Base-by-base conservation (phyloP, 2,329 filamentous ascomycete species). In the Fusarium xyrophilum region DNA sequence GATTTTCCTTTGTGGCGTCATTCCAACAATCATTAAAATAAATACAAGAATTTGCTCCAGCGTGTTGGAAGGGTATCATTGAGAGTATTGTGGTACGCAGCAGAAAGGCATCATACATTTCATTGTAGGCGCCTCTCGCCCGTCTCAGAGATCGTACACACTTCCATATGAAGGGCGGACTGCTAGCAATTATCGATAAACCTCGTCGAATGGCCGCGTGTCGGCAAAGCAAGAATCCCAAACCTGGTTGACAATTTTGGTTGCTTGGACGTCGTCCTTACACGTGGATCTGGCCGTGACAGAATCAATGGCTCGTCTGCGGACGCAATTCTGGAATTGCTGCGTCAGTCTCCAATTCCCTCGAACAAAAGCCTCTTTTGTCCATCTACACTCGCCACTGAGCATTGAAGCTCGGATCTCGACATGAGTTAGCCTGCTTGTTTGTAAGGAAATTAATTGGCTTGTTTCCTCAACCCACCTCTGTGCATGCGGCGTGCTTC, bases 171-270 rank as follows among this genome's bases (percentile, higher is more conserved):
- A 19, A 28, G 27, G 30, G 51, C 52, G 51, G 59, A 55, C 25
- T 55, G 28, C 28, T 54, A 28, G 36, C 55, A 50, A 47, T 82
- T 78, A 95, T 78, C 93, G 89, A 79, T 97, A 99, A 55, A 99
- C 93, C 78, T 98, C 95, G 78, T 98, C 93, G 80, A 99, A 99
- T 4, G 96, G 96, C 75, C 96, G 85, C 7, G 95, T 98, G 80
- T 99, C 96, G 53, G 88, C 83, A 78, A 97, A 99, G 79, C 96
- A 99, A 74, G 93, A 97, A 72, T 97, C 94, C 93, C 95, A 99
- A n/a, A 99, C 96, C 79, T 97, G 91, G 79, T 98, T 96, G 60
- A 99, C 93, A 28, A 96, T 89, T 81, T 91, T 93, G 53, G 88
- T 87, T 7, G 96, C 96, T 71, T 98, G 92, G 17, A 89, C 89